These are phyloP conservation scores for Hippophae rhamnoides DNA, from an alignment of 306 rosid genomes.

Conservation along the genomic window DNA sequence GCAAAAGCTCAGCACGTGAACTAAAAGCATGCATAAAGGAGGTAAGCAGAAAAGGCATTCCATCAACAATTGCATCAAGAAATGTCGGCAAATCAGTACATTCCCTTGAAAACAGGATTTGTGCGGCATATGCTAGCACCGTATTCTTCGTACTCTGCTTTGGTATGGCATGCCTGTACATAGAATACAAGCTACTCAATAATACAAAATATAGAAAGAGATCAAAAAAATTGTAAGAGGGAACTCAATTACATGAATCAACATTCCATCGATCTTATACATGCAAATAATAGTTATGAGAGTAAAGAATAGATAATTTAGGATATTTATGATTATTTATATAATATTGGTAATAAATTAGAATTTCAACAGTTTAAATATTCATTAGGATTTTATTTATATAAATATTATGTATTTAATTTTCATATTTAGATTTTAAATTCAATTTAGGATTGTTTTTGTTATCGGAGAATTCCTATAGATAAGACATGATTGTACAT, in stretches of 20 bases:
- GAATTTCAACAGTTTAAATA: too few species aligned
- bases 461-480: too few species aligned
- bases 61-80: constrained; percentile 17
- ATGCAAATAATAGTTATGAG: too few species aligned
- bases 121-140: constrained; percentile 98
- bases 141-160: constrained; percentile 89
- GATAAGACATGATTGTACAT: too few species aligned
- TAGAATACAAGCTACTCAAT: constrained; percentile 15
- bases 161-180: constrained; percentile 94
- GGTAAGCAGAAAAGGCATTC: constrained; percentile 16
- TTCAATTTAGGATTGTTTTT: too few species aligned
- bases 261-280: too few species aligned
- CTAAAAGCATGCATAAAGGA: constrained; percentile 2
- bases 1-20: constrained; percentile 14
- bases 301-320: too few species aligned
- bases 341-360: too few species aligned
- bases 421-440: too few species aligned
- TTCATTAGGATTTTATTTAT: too few species aligned
- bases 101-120: constrained; percentile 98
- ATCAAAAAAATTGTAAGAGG: background rate
- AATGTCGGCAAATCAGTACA: constrained; percentile 49
- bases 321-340: too few species aligned
- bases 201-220: background rate
- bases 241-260: background rate
- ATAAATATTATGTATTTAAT: too few species aligned